Percentiles rank a stretch among this genome's conserved stretches.
Conservation (phyloP, 2,329 filamentous ascomycete genomes). For the Cladosporium sp. region DNA sequence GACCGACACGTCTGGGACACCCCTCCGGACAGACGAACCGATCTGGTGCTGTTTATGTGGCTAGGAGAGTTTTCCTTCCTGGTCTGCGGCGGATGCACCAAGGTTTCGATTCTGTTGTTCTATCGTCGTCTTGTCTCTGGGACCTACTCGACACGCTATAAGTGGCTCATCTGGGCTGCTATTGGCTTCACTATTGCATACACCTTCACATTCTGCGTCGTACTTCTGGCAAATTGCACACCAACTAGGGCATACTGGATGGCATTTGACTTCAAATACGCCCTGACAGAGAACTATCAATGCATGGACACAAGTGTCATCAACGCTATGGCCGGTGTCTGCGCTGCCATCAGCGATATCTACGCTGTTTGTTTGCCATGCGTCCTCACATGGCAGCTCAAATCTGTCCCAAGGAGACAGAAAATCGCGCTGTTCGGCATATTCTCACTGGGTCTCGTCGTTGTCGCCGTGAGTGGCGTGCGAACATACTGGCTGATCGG, state of each 20-base stretch:
- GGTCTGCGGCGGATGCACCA: slow-evolving; percentile 36
- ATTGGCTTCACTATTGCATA: slow-evolving; percentile 44
- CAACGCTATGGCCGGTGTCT: slow-evolving; percentile 40
- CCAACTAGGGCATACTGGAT: slow-evolving; percentile 45
- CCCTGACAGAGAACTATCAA: slow-evolving; percentile 32
- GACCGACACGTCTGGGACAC: slow-evolving; percentile 42
- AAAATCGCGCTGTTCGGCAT: slow-evolving; percentile 48
- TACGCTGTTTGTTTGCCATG: slow-evolving; percentile 44
- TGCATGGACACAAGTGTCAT: slow-evolving; percentile 43
- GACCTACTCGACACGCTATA: slow-evolving; percentile 38
- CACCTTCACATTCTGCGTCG: slow-evolving; percentile 38
- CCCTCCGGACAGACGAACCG: slow-evolving; percentile 16
- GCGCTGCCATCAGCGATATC: slow-evolving; percentile 44
- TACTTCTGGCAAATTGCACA: slow-evolving; percentile 37
- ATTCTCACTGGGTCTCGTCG: slow-evolving; percentile 47
- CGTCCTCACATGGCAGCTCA: slow-evolving; percentile 47
- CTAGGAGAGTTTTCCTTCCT: slow-evolving; percentile 38
- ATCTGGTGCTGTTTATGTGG: slow-evolving; percentile 33
- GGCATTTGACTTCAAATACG: slow-evolving; percentile 38
- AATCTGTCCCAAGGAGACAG: slow-evolving; percentile 45
- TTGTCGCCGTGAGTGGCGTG: slow-evolving; percentile 38
- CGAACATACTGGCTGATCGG: slow-evolving; percentile 40
- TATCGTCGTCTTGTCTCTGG: slow-evolving; percentile 44
- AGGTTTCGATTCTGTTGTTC: slow-evolving; percentile 43
- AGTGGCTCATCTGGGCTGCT: slow-evolving; percentile 39